Base-by-base conservation (phyloP, 208 protist species). In the Trypanosoma scelopori region DNA sequence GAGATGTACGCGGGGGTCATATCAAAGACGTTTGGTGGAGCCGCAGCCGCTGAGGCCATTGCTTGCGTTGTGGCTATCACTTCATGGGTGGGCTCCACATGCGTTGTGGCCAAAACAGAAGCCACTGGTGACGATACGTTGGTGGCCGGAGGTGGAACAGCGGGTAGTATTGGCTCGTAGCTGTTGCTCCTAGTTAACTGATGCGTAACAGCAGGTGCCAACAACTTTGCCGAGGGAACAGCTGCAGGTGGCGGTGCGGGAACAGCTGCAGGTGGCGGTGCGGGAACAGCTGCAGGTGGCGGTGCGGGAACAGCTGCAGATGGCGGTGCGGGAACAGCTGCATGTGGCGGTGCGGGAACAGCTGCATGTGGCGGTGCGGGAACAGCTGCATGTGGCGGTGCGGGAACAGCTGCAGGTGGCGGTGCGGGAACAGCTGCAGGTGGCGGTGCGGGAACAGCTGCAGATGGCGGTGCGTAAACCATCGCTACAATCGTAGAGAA, bases 151-250 rank as follows among this genome's bases (percentile, higher is more conserved):
- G 55, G 41, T 28, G 63, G 58, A 53, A 69, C 58, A 35, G 64
- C 23, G 28, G 79, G 50, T 41, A 67, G 41, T 16, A 61, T 55
- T 18, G 68, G 47, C 64, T 41, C 66, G 66, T 58, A 47, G 30
- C 49, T 59, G 45, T 22, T 61, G 5, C 51, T 32, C 37, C 42
- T 30, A 18, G 55, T 55, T 13, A 69, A 27, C 2, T 42, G 51
- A 16, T 47, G 42, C 45, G 20, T 47, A 11, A 25, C 50, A 46
- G 63, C 30, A 6, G 71, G 51, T 39, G 57, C 50, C 13, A 62
- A 61, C 20, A 65, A 57, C 18, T 58, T 70, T 67, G 52, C 62
- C 20, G 56, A 12, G 13, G 49, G 49, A 32, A 53, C 49, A 49
- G 42, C 11, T 27, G 42, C 41, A 18, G 56, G 9, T 50, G 35